A percentile compares a stretch with the other conserved stretches of the same genome.
These are phyloP conservation scores for Berkeleyomyces basicola DNA, from an alignment of 2,329 filamentous ascomycete species.

Conservation along the genomic window DNA sequence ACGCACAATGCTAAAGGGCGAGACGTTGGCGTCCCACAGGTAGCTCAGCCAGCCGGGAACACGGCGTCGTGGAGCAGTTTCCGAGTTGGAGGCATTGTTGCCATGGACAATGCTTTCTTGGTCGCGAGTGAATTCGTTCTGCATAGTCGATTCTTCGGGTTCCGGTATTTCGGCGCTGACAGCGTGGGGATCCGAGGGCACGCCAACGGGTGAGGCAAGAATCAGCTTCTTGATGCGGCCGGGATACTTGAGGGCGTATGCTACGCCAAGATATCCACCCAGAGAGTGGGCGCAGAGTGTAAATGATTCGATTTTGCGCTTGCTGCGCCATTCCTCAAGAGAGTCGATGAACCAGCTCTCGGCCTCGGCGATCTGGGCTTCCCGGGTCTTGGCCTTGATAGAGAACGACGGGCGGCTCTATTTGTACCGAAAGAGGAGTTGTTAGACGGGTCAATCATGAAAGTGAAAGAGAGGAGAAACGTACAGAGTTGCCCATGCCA, in stretches of 20 bases:
- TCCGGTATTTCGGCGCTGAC: conserved; percentile 67
- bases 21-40: conserved; percentile 94
- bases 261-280: conserved; percentile 86
- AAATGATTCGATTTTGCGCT: conserved; percentile 79
- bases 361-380: conserved; percentile 70
- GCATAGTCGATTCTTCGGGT: conserved; percentile 52
- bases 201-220: conserved; percentile 80
- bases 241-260: conserved; percentile 92
- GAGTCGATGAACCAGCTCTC: conserved; percentile 95
- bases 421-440: not conserved
- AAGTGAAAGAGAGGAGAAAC: conserved; percentile 1
- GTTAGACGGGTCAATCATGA: not conserved
- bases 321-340: conserved; percentile 84
- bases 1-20: conserved; percentile 80
- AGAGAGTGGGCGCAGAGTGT: conserved; percentile 86
- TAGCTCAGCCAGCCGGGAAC: conserved; percentile 77
- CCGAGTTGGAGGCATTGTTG: conserved; percentile 16
- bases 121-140: conserved; percentile 65
- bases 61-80: conserved; percentile 31
- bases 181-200: conserved; percentile 87
- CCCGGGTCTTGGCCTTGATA: conserved; percentile 64
- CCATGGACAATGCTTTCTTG: conserved; percentile 35
- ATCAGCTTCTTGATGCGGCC: conserved; percentile 92
- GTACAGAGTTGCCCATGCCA: conserved; percentile 70
- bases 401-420: conserved; percentile 61